Evolutionary conservation across 345 rosid genomes (phyloP).

Genomic region (Sisymbrium altissimum): DNA sequence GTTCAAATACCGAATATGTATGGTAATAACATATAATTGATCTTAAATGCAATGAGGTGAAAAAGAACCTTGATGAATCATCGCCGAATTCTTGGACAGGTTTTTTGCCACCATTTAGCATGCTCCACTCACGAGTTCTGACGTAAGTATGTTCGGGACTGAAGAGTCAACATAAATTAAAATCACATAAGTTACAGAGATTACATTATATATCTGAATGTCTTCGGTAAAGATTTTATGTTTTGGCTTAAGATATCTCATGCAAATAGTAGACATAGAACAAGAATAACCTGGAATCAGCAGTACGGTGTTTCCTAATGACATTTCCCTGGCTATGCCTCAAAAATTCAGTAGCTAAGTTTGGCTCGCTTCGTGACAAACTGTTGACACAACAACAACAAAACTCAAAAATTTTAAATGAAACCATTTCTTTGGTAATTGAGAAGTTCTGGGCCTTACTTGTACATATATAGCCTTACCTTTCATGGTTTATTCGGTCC

Average conservation of each 20-base stretch:
- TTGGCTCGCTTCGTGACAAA: constrained; percentile 69
- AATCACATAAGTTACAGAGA: background rate
- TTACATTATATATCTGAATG: background rate
- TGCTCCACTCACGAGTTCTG: background rate
- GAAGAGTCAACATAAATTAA: background rate
- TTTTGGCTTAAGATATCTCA: background rate
- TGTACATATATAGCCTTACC: background rate
- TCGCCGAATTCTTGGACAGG: background rate
- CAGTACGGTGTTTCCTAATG: constrained; percentile 65
- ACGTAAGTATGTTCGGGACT: background rate
- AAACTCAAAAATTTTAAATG: background rate
- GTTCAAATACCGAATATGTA: no score
- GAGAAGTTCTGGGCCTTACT: background rate
- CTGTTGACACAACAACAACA: constrained; percentile 32
- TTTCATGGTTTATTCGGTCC: constrained; percentile 27
- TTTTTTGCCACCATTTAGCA: background rate
- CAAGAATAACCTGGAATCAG: constrained; percentile 68
- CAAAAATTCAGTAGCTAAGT: no score
- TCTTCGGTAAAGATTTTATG: no score
- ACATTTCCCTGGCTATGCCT: constrained; percentile 63
- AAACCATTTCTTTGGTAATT: background rate
- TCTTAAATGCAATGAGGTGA: no score
- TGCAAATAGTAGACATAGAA: background rate
- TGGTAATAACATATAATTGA: no score
- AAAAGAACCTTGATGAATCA: background rate